Base-by-base conservation (phyloP, 805 yeast species). In the Suhomyces kilbournensis region DNA sequence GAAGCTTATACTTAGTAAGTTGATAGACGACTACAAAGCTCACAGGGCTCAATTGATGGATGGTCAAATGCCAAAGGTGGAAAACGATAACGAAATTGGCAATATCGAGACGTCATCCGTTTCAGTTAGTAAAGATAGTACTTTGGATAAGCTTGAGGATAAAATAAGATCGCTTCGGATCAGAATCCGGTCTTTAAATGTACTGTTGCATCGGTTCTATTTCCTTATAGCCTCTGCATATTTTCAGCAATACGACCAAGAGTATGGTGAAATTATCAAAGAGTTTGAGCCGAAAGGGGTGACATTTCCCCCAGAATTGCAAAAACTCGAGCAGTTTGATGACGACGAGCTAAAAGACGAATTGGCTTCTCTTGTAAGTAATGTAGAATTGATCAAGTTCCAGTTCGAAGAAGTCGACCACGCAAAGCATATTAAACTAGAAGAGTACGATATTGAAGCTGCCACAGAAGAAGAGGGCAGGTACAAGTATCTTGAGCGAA, bases 181-280 rank as follows among this genome's bases (percentile, higher is more conserved):
- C 7, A 70, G 77, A 48, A 60, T 79, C 9, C 68, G 88, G 55
- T 62, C 71, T 12, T 78, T 84, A 82, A 58, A 77, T 30, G 86
- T 89, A 48, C 61, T 83, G 9, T 68, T 89, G 14, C 97, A 94
- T 64, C 84, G 92, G 48, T 78, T 86, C 44, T 86, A 82, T 62
- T 93, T 92, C 62, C 81, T 90, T 55, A 72, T 88, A 23, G 97
- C 90, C 0, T 82, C 91, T 1, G 81, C 88, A 0, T 81, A 86
- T 61, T 88, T 78, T 56, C 92, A 86, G 55, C 50, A 61, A 8
- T 67, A 72, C 53, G 77, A 75, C 56, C 60, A 56, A 19, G 76
- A 70, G 47, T 75, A 69, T 48, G 56, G 55, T 26, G 52, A 56
- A 17, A 66, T 68, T 39, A 66, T 71, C 8, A 8, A 46, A 9